Percentiles rank a stretch among this genome's conserved stretches.
Evolutionary conservation across 768 basidiomycete species (phyloP).

Genomic region (Leccinum sublutescens): DNA sequence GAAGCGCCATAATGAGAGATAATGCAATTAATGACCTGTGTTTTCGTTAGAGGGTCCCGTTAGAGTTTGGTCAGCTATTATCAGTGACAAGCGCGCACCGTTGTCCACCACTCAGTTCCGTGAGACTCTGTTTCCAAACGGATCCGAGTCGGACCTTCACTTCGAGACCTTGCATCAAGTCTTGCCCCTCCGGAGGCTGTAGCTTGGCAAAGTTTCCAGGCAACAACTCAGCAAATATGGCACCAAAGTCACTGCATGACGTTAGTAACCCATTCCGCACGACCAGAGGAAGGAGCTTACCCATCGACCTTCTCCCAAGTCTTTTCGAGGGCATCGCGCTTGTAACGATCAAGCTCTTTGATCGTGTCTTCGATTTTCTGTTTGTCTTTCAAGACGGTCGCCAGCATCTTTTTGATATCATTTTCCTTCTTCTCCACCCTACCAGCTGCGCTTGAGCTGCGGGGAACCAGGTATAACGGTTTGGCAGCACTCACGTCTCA

Average conservation of each 20-base stretch:
- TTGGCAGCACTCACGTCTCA: conserved; percentile 61
- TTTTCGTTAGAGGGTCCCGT: neutral
- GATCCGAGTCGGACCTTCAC: conserved; percentile 94
- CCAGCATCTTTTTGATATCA: conserved; percentile 83
- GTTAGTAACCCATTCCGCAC: neutral
- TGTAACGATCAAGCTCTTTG: conserved; percentile 88
- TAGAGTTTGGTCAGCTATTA: neutral
- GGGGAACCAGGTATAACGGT: neutral
- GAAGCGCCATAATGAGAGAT: conserved; percentile 95
- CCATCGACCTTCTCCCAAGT: conserved; percentile 96
- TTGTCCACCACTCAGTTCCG: conserved; percentile 96
- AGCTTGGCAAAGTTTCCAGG: conserved; percentile 97
- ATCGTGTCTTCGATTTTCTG: conserved; percentile 94
- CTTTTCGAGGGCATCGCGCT: conserved; percentile 87
- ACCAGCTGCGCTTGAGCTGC: conserved; percentile 2
- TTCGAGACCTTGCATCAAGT: conserved; percentile 92
- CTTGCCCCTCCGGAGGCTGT: conserved; percentile 89
- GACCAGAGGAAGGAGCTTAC: conserved; percentile 42
- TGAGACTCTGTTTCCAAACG: conserved; percentile 98
- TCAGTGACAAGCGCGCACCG: conserved; percentile 49
- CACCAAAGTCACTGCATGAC: conserved; percentile 80
- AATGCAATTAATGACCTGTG: conserved; percentile 94
- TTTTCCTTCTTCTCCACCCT: conserved; percentile 94
- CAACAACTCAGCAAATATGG: conserved; percentile 91
- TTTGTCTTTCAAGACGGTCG: conserved; percentile 88